Percentiles rank a stretch among this genome's conserved stretches.
Conservation (phyloP, 352 stramenopile genomes). For the Globisporangium heterothallicum region DNA sequence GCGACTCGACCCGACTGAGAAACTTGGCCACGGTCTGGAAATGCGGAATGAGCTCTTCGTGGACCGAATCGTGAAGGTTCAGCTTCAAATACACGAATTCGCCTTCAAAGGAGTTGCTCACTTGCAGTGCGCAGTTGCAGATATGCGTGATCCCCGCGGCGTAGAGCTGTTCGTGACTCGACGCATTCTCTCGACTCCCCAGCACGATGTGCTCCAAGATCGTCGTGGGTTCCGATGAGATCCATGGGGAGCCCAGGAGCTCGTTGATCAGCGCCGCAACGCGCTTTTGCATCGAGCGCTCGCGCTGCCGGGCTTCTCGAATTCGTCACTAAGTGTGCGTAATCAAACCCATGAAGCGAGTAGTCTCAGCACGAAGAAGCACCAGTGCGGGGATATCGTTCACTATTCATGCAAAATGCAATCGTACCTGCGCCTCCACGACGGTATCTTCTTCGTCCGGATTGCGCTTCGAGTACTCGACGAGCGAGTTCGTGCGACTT, state of each 20-base stretch:
- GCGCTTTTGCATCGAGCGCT: slow-evolving; percentile 22
- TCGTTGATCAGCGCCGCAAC: slow-evolving; percentile 20
- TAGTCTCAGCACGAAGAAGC: too few species aligned
- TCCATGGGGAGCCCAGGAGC: slow-evolving; percentile 16
- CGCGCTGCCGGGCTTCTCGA: slow-evolving; percentile 22
- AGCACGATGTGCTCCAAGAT: slow-evolving; percentile 50
- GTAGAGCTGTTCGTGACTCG: slow-evolving; percentile 35
- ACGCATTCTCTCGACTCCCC: slow-evolving; percentile 36
- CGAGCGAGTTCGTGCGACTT: slow-evolving; percentile 19
- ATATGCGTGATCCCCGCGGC: slow-evolving; percentile 48
- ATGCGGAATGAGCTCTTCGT: slow-evolving; percentile 48
- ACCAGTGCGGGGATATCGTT: too few species aligned
- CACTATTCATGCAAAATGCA: too few species aligned
- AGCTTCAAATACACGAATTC: slow-evolving; percentile 67
- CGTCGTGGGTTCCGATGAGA: slow-evolving; percentile 17
- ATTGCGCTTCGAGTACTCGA: slow-evolving; percentile 41
- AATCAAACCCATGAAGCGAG: too few species aligned
- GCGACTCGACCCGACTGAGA: slow-evolving; percentile 39
- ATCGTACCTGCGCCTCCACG: slow-evolving; percentile 29
- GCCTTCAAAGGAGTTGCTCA: slow-evolving; percentile 53
- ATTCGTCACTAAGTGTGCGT: slow-evolving; percentile 39
- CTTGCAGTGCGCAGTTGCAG: slow-evolving; percentile 51
- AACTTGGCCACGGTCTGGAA: slow-evolving; percentile 53
- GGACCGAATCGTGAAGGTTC: slow-evolving; percentile 36
- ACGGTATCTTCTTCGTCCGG: slow-evolving; percentile 50